Base-by-base conservation (phyloP, 176 grass and related monocot genomes). In the Avena sativa region DNA sequence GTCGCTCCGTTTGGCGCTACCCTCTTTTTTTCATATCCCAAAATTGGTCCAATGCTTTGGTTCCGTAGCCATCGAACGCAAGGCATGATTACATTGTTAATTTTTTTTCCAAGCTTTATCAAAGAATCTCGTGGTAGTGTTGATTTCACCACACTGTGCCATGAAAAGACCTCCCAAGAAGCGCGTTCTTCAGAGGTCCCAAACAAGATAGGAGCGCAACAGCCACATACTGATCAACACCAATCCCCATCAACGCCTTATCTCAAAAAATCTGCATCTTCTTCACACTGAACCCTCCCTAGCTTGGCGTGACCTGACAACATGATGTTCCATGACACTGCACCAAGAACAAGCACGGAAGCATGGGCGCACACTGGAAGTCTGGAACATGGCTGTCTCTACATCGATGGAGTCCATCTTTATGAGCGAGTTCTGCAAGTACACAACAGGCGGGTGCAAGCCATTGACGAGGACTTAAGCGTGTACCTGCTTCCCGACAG, bases 71-170 rank as follows among this genome's bases (percentile, higher is more conserved):
- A 78, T 93, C 80, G 59, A 88, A 78, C 50, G 89, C 89, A 86
- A 93, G 86, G 34, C 92, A 83, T n/a, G 69, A 78, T 38, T 91
- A 87, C 86, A 89, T 86, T 38, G 92, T 80, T 81, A 79, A 91
- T 30, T 30, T 30, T 30, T 30, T 30, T 30, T 30, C 28, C 28
- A 30, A 30, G 28, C 28, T 88, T 89, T 91, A 17, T 81, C 20
- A 32, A 93, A 93, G 1, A 84, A 0, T 67, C 59, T 78, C 20
- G 64, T 61, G 6, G 83, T 89, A 13, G 53, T 65, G 19, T 78
- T 79, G 83, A 91, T 88, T 34, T 86, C 70, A 19, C 75, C 83
- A 44, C 86, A 84, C 11, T 0, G 61, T 12, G 1, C 86, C 86
- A 65, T 91, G 92, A 48, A 89, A 30, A 60, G 89, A 85, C 84